phyloP scores from a whole-genome alignment of 1,284 basidiomycete genomes.

The Cystobasidium sp. region DNA sequence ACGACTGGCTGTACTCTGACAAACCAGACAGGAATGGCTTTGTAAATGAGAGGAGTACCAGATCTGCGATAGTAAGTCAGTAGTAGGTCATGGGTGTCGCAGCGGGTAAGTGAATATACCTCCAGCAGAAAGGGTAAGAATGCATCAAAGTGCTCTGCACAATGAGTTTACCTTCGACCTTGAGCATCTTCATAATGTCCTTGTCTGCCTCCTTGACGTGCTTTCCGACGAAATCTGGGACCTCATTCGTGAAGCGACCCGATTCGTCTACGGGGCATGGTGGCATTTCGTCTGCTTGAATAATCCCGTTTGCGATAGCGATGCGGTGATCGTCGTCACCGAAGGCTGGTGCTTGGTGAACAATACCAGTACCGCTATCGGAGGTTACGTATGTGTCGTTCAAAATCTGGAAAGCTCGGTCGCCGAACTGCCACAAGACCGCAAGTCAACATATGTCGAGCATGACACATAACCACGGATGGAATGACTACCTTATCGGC shows the following conservation, averaged over 20 bases:
- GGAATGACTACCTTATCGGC: conserved; percentile 72
- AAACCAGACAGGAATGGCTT: conserved; percentile 96
- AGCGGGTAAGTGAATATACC: conserved; percentile 61
- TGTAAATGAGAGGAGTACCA: conserved; percentile 92
- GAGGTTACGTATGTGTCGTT: conserved; percentile 93
- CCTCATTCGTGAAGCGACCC: conserved; percentile 85
- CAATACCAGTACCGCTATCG: conserved; percentile 94
- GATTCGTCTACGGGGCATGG: conserved; percentile 94
- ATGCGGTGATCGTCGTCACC: conserved; percentile 99
- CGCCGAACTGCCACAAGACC: conserved; percentile 71
- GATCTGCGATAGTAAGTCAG: conserved; percentile 65
- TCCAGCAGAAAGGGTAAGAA: conserved; percentile 97
- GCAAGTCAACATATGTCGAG: not conserved
- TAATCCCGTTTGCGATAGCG: conserved; percentile 78
- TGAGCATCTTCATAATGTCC: conserved; percentile 88
- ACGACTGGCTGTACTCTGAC: conserved; percentile 83
- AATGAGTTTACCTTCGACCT: conserved; percentile 83
- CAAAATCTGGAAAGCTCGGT: conserved; percentile 87
- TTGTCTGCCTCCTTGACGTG: conserved; percentile 96
- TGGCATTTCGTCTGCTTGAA: conserved; percentile 85
- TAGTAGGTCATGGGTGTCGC: not conserved
- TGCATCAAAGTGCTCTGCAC: conserved; percentile 86
- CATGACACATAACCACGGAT: not conserved
- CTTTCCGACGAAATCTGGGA: conserved; percentile 86
- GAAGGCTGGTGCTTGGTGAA: conserved; percentile 97